phyloP scores from a whole-genome alignment of 768 basidiomycete species.

The Amyloporia xantha region DNA sequence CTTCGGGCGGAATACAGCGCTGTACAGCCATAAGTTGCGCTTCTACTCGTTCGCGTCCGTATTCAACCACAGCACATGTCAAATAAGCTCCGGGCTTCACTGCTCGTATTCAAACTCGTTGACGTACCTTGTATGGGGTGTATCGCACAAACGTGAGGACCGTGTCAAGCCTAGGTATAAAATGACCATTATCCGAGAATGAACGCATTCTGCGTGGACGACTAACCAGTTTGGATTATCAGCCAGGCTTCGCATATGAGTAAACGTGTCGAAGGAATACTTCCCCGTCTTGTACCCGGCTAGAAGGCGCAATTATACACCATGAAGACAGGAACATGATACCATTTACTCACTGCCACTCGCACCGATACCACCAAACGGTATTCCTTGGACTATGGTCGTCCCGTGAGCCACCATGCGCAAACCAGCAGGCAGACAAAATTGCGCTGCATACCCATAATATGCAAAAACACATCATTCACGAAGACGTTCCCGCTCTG shows the following conservation, averaged over 20 bases:
- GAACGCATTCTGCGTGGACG: background rate
- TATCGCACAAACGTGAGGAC: background rate
- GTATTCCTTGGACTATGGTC: constrained; percentile 47
- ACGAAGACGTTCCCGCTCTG: constrained; percentile 61
- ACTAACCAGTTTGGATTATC: constrained; percentile 34
- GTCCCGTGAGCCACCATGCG: background rate
- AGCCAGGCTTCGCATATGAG: constrained; percentile 56
- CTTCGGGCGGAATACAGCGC: too few relatives aligned
- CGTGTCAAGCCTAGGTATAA: background rate
- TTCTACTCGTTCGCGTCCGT: too few relatives aligned
- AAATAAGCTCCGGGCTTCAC: too few relatives aligned
- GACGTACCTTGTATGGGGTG: constrained; percentile 2
- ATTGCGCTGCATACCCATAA: constrained; percentile 1
- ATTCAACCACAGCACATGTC: too few relatives aligned
- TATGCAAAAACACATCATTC: constrained; percentile 34
- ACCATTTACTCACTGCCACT: constrained; percentile 61
- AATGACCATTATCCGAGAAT: background rate
- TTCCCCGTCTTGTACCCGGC: constrained; percentile 70
- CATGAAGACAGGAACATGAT: background rate
- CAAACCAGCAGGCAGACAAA: background rate
- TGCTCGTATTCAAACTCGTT: too few relatives aligned
- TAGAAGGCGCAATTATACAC: constrained; percentile 17
- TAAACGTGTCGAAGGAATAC: constrained; percentile 70
- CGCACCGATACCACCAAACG: constrained; percentile 68
- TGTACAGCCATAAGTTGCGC: too few relatives aligned